A percentile compares a stretch with the other conserved stretches of the same genome.
These are phyloP conservation scores for Zygnema cylindricum DNA, from an alignment of 139 green algal genomes.

Conservation along the genomic window DNA sequence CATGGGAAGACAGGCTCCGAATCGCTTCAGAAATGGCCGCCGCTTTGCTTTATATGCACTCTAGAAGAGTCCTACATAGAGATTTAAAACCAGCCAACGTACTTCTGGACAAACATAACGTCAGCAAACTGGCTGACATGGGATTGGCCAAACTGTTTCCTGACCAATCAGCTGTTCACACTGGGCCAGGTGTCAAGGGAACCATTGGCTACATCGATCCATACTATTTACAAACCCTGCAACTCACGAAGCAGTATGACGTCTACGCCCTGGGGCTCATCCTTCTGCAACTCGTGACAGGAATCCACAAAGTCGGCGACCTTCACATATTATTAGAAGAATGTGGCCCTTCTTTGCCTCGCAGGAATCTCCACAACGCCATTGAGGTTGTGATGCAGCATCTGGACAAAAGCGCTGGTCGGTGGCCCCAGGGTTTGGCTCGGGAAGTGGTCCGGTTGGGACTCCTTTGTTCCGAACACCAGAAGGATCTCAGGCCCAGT, in stretches of 20 bases:
- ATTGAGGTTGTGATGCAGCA: constrained; percentile 26
- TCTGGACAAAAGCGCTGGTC: constrained; percentile 18
- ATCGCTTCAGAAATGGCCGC: constrained; percentile 43
- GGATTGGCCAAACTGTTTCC: constrained; percentile 35
- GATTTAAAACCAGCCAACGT: constrained; percentile 52
- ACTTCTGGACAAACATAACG: constrained; percentile 32
- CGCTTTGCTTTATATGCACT: constrained; percentile 46
- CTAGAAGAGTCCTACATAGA: constrained; percentile 24
- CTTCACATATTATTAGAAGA: constrained; percentile 5
- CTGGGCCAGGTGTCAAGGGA: constrained; percentile 16
- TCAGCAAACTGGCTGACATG: constrained; percentile 42
- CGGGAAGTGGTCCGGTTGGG: neutral
- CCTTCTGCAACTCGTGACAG: constrained; percentile 45
- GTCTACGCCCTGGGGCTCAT: constrained; percentile 53
- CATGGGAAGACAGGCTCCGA: constrained; percentile 33
- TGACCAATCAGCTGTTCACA: constrained; percentile 21
- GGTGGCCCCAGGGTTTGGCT: neutral
- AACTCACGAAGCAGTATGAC: constrained; percentile 27
- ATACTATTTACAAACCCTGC: constrained; percentile 20
- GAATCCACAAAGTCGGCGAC: constrained; percentile 1
- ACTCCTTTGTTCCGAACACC: neutral
- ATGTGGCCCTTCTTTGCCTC: neutral
- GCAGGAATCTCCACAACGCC: neutral
- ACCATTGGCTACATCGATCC: constrained; percentile 56
- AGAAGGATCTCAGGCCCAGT: constrained; percentile 15